These are phyloP conservation scores for Pseudogymnoascus sp. DNA, from an alignment of 2,329 filamentous ascomycete genomes.

Conservation along the genomic window DNA sequence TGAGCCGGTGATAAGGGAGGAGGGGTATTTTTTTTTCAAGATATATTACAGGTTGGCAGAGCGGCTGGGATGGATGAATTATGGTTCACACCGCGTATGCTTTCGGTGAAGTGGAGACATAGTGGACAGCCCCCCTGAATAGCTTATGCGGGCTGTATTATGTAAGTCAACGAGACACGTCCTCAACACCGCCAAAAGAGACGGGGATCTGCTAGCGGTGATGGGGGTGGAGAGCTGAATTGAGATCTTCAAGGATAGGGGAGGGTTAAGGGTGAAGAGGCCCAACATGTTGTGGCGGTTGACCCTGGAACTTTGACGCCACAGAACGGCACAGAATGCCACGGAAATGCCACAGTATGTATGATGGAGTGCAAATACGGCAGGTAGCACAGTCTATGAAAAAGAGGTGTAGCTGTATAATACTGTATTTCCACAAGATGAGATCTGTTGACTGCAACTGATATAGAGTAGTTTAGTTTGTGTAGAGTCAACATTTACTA, in stretches of 20 bases:
- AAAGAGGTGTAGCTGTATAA: background rate
- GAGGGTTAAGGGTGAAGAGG: background rate
- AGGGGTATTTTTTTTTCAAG: background rate
- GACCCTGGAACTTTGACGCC: background rate
- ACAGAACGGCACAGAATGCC: background rate
- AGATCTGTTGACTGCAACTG: background rate
- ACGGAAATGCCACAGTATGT: background rate
- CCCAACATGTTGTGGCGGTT: background rate
- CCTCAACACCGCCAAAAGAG: background rate
- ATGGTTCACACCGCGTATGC: slow-evolving; percentile 3
- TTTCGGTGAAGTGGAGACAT: slow-evolving; percentile 1
- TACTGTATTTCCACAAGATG: background rate
- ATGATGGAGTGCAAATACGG: background rate
- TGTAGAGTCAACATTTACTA: background rate
- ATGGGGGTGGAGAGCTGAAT: slow-evolving; percentile 2
- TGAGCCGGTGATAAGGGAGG: background rate
- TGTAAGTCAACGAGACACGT: background rate
- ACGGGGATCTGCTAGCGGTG: background rate
- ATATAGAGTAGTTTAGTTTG: background rate
- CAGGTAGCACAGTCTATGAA: background rate
- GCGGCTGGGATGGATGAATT: background rate
- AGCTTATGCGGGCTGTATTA: background rate
- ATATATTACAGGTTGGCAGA: background rate
- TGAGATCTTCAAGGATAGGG: slow-evolving; percentile 6
- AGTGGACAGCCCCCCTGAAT: slow-evolving; percentile 3